Evolutionary conservation across 1,284 basidiomycete genomes (phyloP).

Genomic region (Papiliotrema nemorosa): DNA sequence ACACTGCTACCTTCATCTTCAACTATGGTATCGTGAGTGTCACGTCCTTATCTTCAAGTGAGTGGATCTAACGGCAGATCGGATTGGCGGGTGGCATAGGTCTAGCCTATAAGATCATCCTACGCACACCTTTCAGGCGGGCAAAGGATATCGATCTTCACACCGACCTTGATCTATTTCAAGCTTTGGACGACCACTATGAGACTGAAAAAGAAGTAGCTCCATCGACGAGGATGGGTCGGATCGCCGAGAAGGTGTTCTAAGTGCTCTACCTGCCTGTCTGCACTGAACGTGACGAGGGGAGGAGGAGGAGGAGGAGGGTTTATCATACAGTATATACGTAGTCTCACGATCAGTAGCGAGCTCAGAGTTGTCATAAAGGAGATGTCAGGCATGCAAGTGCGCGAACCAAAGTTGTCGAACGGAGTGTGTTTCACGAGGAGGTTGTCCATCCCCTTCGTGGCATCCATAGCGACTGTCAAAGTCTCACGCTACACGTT

Average conservation of each 20-base stretch:
- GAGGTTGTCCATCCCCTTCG: no score
- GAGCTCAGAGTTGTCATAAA: no score
- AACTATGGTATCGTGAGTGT: constrained; percentile 23
- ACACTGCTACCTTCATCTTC: constrained; percentile 26
- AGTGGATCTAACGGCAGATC: constrained; percentile 1
- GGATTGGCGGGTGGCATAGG: constrained; percentile 22
- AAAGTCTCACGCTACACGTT: no score
- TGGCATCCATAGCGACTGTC: no score
- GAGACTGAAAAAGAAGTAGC: constrained; percentile 11
- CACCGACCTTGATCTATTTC: constrained; percentile 22
- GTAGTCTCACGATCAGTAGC: no score
- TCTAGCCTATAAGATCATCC: constrained; percentile 22
- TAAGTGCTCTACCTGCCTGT: constrained; percentile 3
- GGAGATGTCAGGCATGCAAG: no score
- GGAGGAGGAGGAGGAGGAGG: no score
- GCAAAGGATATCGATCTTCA: constrained; percentile 18
- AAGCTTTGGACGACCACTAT: constrained; percentile 15
- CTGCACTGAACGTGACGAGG: no score
- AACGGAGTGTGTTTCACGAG: no score
- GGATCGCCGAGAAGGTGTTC: constrained; percentile 20
- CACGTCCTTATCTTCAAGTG: neutral
- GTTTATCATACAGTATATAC: no score
- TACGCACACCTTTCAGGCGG: constrained; percentile 14
- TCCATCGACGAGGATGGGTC: constrained; percentile 12
- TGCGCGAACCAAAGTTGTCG: no score